Percentiles rank a stretch among this genome's conserved stretches.
phyloP scores from a whole-genome alignment of 176 grass and related monocot species.

The Musa troglodytarum region DNA sequence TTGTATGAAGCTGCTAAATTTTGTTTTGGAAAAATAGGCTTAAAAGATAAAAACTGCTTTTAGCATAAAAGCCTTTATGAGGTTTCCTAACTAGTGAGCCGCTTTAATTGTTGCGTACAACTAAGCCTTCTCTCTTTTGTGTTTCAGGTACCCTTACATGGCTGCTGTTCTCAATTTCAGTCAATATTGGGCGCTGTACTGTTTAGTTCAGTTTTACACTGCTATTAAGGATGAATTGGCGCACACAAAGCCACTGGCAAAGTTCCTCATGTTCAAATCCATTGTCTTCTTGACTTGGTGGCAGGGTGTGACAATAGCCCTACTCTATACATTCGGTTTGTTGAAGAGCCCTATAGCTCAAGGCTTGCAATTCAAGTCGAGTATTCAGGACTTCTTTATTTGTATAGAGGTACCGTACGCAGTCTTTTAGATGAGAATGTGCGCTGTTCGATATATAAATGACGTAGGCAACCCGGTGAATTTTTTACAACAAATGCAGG shows the following conservation, averaged over 20 bases:
- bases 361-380: conserved; percentile 79
- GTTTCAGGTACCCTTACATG: conserved; percentile 83
- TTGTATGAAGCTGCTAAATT: background rate
- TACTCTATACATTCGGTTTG: conserved; percentile 68
- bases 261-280: conserved; percentile 91
- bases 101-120: background rate
- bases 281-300: conserved; percentile 99
- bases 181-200: conserved; percentile 97
- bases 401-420: conserved; percentile 69
- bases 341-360: conserved; percentile 87
- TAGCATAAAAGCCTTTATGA: background rate
- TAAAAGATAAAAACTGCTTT: background rate
- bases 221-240: conserved; percentile 86
- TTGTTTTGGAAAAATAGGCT: background rate
- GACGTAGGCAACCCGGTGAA: background rate
- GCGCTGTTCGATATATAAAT: too few species aligned
- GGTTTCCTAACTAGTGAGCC: background rate
- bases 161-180: conserved; percentile 83
- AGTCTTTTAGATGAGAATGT: conserved; percentile 8
- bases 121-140: conserved; percentile 8
- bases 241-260: conserved; percentile 77
- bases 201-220: conserved; percentile 87
- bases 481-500: background rate
- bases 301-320: conserved; percentile 92
- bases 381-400: conserved; percentile 94